A percentile compares a stretch with the other conserved stretches of the same genome.
Evolutionary conservation across 768 basidiomycete genomes (phyloP).

Genomic region (Tephrocybe sp.): DNA sequence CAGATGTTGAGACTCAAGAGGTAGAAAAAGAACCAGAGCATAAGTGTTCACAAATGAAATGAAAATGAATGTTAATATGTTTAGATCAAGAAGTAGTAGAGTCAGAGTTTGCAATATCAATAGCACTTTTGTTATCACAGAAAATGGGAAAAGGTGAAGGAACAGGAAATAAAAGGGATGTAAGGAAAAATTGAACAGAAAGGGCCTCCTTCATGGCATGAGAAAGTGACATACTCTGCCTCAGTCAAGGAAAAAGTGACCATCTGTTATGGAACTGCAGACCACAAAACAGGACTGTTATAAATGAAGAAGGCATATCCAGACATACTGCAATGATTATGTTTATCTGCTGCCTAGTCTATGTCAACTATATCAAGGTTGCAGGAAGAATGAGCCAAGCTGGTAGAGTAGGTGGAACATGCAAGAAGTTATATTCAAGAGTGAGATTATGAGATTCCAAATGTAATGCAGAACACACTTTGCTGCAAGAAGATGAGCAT

Average conservation of each 20-base stretch:
- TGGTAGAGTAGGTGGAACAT: background rate
- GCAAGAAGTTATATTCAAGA: slow-evolving; percentile 16
- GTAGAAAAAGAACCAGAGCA: background rate
- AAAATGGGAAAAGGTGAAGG: slow-evolving; percentile 12
- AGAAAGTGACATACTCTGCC: slow-evolving; percentile 23
- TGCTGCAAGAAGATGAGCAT: slow-evolving; percentile 27
- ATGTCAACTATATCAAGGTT: slow-evolving; percentile 26
- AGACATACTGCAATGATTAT: slow-evolving; percentile 19
- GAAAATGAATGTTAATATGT: slow-evolving; percentile 1
- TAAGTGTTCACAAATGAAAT: background rate
- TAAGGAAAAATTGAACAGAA: slow-evolving; percentile 5
- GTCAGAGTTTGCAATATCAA: slow-evolving; percentile 11
- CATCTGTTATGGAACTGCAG: slow-evolving; percentile 15
- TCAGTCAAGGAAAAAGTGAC: slow-evolving; percentile 20
- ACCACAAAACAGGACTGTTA: slow-evolving; percentile 18
- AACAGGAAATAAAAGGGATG: slow-evolving; percentile 23
- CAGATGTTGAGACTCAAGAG: slow-evolving; percentile 25
- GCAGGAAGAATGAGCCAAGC: background rate
- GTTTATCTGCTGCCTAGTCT: slow-evolving; percentile 28
- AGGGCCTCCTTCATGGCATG: slow-evolving; percentile 14
- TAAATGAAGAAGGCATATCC: slow-evolving; percentile 21
- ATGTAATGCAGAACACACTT: slow-evolving; percentile 34
- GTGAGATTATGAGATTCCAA: slow-evolving; percentile 22
- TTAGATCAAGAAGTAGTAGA: background rate
- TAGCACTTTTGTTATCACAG: slow-evolving; percentile 20